Evolutionary conservation across 345 rosid genomes (phyloP).

Genomic region (Carallia brachiata): DNA sequence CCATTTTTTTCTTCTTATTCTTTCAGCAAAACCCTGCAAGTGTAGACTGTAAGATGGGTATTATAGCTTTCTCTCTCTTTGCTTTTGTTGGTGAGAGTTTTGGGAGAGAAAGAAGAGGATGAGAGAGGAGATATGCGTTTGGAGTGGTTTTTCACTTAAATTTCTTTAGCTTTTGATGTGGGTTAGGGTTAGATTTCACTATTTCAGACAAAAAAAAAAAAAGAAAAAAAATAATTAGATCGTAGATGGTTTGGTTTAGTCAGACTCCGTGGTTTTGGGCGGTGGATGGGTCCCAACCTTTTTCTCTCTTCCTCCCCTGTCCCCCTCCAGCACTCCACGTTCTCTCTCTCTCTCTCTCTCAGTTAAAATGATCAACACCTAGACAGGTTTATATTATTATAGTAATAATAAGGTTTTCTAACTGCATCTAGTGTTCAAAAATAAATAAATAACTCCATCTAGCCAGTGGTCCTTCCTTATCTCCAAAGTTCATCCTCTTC

Average conservation of each 20-base stretch:
- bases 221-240: constrained; percentile 13
- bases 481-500: constrained; percentile 1
- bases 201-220: too few species aligned
- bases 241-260: constrained; percentile 36
- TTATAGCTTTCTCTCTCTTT: not conserved
- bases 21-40: not conserved
- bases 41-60: not conserved
- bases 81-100: constrained; percentile 1
- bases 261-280: constrained; percentile 48
- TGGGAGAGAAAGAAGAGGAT: constrained; percentile 26
- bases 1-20: constrained; percentile 18
- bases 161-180: constrained; percentile 14
- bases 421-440: not conserved
- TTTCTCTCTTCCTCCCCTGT: constrained; percentile 19
- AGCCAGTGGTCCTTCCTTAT: constrained; percentile 18
- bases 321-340: constrained; percentile 23
- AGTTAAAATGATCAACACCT: not conserved
- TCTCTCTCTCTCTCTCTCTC: constrained; percentile 10
- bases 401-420: constrained; percentile 1
- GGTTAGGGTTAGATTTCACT: constrained; percentile 33
- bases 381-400: constrained; percentile 10
- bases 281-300: constrained; percentile 70
- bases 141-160: not conserved
- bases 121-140: constrained; percentile 6
- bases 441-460: not conserved